Percentiles rank a stretch among this genome's conserved stretches.
Evolutionary conservation across 73 alveolate genomes (phyloP).

Genomic region (Stentor coeruleus): DNA sequence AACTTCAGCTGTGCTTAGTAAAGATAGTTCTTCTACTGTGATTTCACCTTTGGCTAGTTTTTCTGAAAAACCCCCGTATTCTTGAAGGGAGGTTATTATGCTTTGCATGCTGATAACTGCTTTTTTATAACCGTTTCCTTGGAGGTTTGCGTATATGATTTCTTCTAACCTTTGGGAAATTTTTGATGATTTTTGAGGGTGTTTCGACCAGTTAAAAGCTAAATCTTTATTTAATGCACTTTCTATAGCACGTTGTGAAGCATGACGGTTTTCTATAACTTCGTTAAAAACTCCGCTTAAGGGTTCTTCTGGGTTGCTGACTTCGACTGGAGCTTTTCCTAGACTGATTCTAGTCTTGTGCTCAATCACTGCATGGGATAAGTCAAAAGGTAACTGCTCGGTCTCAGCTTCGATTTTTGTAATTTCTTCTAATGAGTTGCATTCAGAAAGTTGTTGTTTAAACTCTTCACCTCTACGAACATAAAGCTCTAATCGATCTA

Average conservation of each 20-base stretch:
- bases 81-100: background rate
- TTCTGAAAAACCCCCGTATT: constrained; percentile 1
- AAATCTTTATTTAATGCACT: background rate
- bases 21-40: background rate
- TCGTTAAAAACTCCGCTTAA: background rate
- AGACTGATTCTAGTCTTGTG: constrained; percentile 12
- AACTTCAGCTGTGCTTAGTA: background rate
- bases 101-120: background rate
- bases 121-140: background rate
- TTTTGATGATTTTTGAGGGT: background rate
- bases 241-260: background rate
- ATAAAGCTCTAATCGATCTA: background rate
- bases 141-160: background rate
- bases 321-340: background rate
- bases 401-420: constrained; percentile 2
- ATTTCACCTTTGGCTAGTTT: background rate
- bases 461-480: constrained; percentile 2
- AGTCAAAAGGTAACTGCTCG: constrained; percentile 18
- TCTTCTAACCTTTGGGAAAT: constrained; percentile 8
- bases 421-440: background rate
- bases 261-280: background rate
- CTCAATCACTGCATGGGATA: constrained; percentile 15
- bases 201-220: background rate
- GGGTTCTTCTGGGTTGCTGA: background rate
- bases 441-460: background rate